Evolutionary conservation across 2,329 filamentous ascomycete species (phyloP), one percentile per base, ranked within the genome.

Genomic region (Penicillium concentricum): DNA sequence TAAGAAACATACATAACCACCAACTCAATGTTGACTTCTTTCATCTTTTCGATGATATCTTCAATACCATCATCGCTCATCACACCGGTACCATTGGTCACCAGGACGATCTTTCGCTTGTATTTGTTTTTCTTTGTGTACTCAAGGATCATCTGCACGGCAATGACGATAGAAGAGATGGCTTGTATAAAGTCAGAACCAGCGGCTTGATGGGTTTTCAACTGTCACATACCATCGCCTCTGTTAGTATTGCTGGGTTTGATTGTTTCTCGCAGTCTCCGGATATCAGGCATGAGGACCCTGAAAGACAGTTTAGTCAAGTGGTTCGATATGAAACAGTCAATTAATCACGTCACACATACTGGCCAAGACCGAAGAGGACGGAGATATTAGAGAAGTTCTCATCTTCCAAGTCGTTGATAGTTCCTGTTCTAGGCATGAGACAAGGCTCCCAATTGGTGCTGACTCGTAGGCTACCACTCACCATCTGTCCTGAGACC

Each of bases 121-220:
- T 87, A 92, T 77, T 96, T 92, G 60, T 92, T 82, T 69, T 90
- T 89, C 74, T 88, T 92, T 63, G 90, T 94, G 56, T 88, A 87
- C 0, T 81, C 83, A 56, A 83, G 82, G 54, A 99, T 96, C 88
- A 97, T 91, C 63, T 92, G 84, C 34, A 94, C 85, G 0, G 91
- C 94, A 48, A 97, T 75, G 38, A 96, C 87, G 57, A 97, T 81
- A 4, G 92, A 91, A 1, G 92, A 97, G 32, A 97, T 84, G 34
- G 84, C 82, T 84, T 48, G 0, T 34, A 3, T 34, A 10, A 22
- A 30, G 69, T 61, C 68, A 71, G 51, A 34, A 16, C 9, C 1
- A 12, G 28, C 4, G 34, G 2, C 38, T 18, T 12, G 9, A 12
- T 22, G 12, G 10, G 44, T 32, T 2, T 13, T 20, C 5, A 16